These are phyloP conservation scores for Diophrys appendiculata DNA, from an alignment of 73 alveolate genomes.

Conservation along the genomic window DNA sequence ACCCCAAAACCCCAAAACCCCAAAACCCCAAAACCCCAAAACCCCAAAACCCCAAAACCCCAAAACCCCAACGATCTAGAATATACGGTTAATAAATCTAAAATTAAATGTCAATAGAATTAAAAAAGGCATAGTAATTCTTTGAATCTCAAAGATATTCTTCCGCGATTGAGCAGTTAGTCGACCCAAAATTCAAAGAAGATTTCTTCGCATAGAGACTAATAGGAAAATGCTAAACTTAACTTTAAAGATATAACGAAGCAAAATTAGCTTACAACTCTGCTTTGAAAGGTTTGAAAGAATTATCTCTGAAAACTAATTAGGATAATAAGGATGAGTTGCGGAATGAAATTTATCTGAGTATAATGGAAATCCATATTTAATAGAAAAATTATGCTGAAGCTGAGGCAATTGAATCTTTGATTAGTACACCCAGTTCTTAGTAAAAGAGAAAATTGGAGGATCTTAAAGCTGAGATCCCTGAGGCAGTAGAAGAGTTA, in stretches of 20 bases:
- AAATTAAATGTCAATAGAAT: neutral
- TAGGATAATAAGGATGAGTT: neutral
- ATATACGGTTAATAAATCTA: neutral
- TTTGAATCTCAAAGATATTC: neutral
- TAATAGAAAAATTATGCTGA: neutral
- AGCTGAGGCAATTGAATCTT: neutral
- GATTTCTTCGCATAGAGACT: neutral
- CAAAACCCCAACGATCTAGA: neutral
- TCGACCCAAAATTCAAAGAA: neutral
- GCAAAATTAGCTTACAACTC: neutral
- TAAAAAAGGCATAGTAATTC: no score
- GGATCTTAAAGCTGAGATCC: neutral
- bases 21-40: slow-evolving; percentile 10
- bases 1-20: neutral
- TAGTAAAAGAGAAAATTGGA: neutral
- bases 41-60: neutral
- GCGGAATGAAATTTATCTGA: neutral
- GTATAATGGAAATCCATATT: neutral
- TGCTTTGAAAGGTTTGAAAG: neutral
- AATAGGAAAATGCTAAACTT: neutral
- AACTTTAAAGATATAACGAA: neutral
- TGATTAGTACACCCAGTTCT: neutral
- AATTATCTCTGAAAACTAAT: neutral
- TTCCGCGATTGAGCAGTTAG: neutral
- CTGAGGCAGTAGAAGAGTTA: neutral